These are phyloP conservation scores for Aspergillus japonicus DNA, from an alignment of 2,329 filamentous ascomycete species.

Conservation along the genomic window DNA sequence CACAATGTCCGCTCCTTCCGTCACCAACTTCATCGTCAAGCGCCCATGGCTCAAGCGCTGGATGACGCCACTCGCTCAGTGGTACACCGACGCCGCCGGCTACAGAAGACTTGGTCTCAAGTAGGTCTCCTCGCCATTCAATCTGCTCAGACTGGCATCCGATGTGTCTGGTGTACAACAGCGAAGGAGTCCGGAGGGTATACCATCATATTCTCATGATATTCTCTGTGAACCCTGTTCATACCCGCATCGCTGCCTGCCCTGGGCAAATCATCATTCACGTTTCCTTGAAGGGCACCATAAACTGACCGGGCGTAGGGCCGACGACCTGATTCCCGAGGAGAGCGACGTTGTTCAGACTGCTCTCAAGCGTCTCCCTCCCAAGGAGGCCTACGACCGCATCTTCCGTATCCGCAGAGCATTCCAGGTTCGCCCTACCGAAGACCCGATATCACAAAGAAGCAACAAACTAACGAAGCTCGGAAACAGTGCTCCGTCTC, in stretches of 20 bases:
- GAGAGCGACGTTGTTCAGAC: slow-evolving; percentile 83
- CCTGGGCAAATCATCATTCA: slow-evolving; percentile 10
- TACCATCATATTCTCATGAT: background rate
- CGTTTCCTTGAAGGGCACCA: slow-evolving; percentile 1
- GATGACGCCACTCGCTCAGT: slow-evolving; percentile 78
- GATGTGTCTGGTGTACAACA: slow-evolving; percentile 1
- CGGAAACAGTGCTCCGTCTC: slow-evolving; percentile 61
- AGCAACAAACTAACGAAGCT: slow-evolving; percentile 22
- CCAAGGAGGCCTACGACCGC: slow-evolving; percentile 92
- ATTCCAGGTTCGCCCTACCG: slow-evolving; percentile 65
- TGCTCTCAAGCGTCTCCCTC: slow-evolving; percentile 84
- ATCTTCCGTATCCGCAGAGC: slow-evolving; percentile 96
- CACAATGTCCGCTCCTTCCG: slow-evolving; percentile 69
- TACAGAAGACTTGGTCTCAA: slow-evolving; percentile 90
- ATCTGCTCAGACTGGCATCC: slow-evolving; percentile 14
- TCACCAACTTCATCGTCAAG: slow-evolving; percentile 74
- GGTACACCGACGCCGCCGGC: slow-evolving; percentile 86
- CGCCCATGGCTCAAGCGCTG: slow-evolving; percentile 81
- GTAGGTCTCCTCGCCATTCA: slow-evolving; percentile 53
- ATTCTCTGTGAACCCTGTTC: background rate
- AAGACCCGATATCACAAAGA: slow-evolving; percentile 6
- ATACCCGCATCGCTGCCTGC: slow-evolving; percentile 12
- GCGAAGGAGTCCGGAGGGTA: slow-evolving; percentile 1
- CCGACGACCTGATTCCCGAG: slow-evolving; percentile 92
- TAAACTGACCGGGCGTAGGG: slow-evolving; percentile 53